Conservation (phyloP, 805 yeast genomes). For the Kregervanrija delftensis region DNA sequence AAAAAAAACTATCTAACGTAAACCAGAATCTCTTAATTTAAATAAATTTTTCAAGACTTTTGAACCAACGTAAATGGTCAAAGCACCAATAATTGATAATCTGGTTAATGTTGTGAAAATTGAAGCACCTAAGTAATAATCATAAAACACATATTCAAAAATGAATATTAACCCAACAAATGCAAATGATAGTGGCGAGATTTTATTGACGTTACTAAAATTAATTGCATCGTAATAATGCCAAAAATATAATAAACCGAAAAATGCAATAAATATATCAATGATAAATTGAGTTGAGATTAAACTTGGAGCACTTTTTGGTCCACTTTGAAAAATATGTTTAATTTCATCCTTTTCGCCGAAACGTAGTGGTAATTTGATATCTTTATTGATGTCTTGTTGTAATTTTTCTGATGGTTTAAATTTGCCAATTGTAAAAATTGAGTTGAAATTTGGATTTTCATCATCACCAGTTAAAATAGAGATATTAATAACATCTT, state of each 20-base stretch:
- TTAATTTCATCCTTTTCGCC: slow-evolving; percentile 54
- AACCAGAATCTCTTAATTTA: slow-evolving; percentile 23
- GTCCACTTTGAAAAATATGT: slow-evolving; percentile 53
- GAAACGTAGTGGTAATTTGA: slow-evolving; percentile 28
- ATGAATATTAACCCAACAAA: slow-evolving; percentile 43
- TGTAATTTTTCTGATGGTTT: slow-evolving; percentile 12
- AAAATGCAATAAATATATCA: slow-evolving; percentile 34
- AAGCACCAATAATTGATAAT: slow-evolving; percentile 40
- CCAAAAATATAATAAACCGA: slow-evolving; percentile 40
- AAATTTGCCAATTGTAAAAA: slow-evolving; percentile 15
- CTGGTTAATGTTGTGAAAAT: slow-evolving; percentile 54
- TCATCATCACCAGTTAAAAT: slow-evolving; percentile 24
- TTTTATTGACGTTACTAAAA: slow-evolving; percentile 28
- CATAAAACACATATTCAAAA: slow-evolving; percentile 47
- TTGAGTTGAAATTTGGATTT: slow-evolving; percentile 9
- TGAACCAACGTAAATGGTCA: slow-evolving; percentile 58
- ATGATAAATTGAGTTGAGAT: slow-evolving; percentile 47
- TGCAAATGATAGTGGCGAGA: slow-evolving; percentile 20
- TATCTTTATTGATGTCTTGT: slow-evolving; percentile 1
- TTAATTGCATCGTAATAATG: slow-evolving; percentile 28
- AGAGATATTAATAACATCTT: slow-evolving; percentile 15
- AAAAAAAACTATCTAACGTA: slow-evolving; percentile 6
- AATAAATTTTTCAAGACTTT: slow-evolving; percentile 44
- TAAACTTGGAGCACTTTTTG: slow-evolving; percentile 42
- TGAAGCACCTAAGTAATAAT: slow-evolving; percentile 52